phyloP scores from a whole-genome alignment of 2,329 filamentous ascomycete species.

The Fusarium albosuccineum region DNA sequence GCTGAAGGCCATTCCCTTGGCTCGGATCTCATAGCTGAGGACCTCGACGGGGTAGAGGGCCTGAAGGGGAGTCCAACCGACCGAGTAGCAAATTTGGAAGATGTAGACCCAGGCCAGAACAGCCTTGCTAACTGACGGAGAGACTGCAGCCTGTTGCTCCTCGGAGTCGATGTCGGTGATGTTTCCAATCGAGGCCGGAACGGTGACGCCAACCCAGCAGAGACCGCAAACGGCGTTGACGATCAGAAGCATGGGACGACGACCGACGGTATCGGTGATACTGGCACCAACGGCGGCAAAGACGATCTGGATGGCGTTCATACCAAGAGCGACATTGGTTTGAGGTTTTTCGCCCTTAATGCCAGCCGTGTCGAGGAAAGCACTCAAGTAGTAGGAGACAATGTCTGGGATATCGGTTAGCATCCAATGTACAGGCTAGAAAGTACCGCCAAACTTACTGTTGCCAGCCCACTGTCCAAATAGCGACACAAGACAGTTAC shows the following conservation, averaged over 20 bases:
- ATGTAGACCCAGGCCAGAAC: slow-evolving; percentile 60
- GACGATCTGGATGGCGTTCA: slow-evolving; percentile 63
- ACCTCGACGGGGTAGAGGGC: slow-evolving; percentile 66
- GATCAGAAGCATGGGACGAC: slow-evolving; percentile 63
- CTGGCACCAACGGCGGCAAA: slow-evolving; percentile 62
- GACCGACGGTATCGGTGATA: slow-evolving; percentile 63
- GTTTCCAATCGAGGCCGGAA: slow-evolving; percentile 56
- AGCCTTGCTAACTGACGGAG: slow-evolving; percentile 55
- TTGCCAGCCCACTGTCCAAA: slow-evolving; percentile 63
- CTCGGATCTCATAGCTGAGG: slow-evolving; percentile 65
- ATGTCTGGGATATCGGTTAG: slow-evolving; percentile 35
- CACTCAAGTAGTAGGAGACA: slow-evolving; percentile 63
- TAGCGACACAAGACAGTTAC: slow-evolving; percentile 57
- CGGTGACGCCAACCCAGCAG: slow-evolving; percentile 63
- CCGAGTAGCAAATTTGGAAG: slow-evolving; percentile 55
- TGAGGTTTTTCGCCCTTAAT: slow-evolving; percentile 54
- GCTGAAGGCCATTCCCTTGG: slow-evolving; percentile 68
- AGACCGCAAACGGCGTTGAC: slow-evolving; percentile 61
- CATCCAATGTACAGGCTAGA: background rate
- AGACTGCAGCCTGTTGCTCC: slow-evolving; percentile 42
- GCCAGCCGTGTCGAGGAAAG: slow-evolving; percentile 65
- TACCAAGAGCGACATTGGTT: slow-evolving; percentile 61
- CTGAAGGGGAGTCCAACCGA: slow-evolving; percentile 54
- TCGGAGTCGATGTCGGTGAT: slow-evolving; percentile 46
- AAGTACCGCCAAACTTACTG: slow-evolving; percentile 19